Evolutionary conservation across 768 basidiomycete genomes (phyloP), one percentile per base, ranked within the genome.

Genomic region (Basidioascus undulatus): DNA sequence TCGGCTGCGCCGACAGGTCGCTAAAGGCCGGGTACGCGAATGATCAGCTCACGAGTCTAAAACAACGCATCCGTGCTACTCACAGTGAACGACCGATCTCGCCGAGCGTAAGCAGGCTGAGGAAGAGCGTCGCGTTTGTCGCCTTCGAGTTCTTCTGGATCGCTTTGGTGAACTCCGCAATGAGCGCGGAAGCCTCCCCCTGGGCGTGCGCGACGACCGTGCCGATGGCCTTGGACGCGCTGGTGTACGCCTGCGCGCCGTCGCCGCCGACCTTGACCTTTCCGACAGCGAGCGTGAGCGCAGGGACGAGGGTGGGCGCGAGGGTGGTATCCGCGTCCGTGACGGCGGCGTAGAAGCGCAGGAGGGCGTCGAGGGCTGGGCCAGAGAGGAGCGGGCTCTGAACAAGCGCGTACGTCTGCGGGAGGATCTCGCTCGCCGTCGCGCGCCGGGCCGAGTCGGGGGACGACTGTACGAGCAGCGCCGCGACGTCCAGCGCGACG

Each of bases 61-160:
- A 39, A 31, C 28, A 39, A 39, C 28, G 15, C 28, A 30, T 30
- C 10, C 28, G 25, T 10, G 18, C 0, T 30, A 61, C 71, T 44
- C 43, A 92, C 87, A 81, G 74, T 51, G 74, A 75, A 26, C 87
- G 74, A 25, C 89, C 92, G 31, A 96, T 67, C 57, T 96, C 92
- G 35, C 92, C 92, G 37, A 96, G 65, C 31, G 83, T 76, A 12
- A 92, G 63, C 41, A 96, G 64, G 49, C 82, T 79, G 19, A 98
- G 67, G 25, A 83, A 74, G 6, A 82, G 66, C 31, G 74, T 63
- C 1, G 70, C 64, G 15, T 76, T 59, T 47, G 70, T 71, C 6
- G 74, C 68, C 55, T 61, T 60, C 28, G 45, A 20, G 20, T 41
- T 34, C 46, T 49, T 20, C 67, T 76, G 79, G 51, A 94, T 58